phyloP scores from a whole-genome alignment of 768 basidiomycete species.

The Coprinopsis marcescibilis region DNA sequence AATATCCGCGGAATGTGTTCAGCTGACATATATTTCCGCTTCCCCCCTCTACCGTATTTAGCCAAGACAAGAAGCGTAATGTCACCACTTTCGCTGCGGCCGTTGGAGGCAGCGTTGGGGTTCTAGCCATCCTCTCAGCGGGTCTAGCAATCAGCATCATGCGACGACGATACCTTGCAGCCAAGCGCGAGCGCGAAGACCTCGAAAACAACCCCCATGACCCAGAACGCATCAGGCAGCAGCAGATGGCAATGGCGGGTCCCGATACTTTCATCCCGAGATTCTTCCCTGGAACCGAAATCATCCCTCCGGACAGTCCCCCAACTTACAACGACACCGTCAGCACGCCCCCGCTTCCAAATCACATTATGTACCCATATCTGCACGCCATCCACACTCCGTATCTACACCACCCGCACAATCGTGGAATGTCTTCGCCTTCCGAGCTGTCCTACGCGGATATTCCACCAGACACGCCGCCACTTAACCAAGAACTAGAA shows the following conservation, averaged over 20 bases:
- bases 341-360: not conserved
- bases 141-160: conserved; percentile 48
- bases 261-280: conserved; percentile 48
- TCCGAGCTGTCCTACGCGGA: conserved; percentile 23
- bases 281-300: conserved; percentile 48
- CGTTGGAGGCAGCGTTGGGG: conserved; percentile 46
- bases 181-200: conserved; percentile 34
- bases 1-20: not conserved
- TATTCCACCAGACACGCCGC: conserved; percentile 23
- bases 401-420: conserved; percentile 10
- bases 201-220: conserved; percentile 12
- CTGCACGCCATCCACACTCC: conserved; percentile 16
- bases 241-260: conserved; percentile 20
- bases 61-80: conserved; percentile 25
- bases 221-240: conserved; percentile 8
- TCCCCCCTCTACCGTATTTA: conserved; percentile 5
- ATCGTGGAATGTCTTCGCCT: conserved; percentile 2
- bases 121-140: conserved; percentile 40
- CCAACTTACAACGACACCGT: conserved; percentile 19
- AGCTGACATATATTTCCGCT: not conserved
- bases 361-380: not conserved
- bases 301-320: conserved; percentile 34
- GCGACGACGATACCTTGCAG: conserved; percentile 36
- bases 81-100: conserved; percentile 49
- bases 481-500: too few species aligned